Conservation (phyloP, 2,329 filamentous ascomycete genomes). For the Trichophaea hybrida region DNA sequence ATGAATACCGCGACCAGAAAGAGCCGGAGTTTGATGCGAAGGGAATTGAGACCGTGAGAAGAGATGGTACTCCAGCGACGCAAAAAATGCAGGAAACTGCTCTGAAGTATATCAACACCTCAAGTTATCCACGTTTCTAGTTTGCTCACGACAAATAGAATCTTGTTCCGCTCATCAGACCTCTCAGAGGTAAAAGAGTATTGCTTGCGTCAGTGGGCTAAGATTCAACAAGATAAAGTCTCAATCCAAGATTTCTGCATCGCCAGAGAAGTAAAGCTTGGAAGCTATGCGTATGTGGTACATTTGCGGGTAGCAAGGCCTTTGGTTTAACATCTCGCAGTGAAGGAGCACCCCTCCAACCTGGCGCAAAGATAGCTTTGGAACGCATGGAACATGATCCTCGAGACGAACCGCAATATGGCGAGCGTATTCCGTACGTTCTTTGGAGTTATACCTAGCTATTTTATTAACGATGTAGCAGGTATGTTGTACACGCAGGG, state of each 20-base stretch:
- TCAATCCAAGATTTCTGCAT: slow-evolving; percentile 95
- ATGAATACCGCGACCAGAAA: slow-evolving; percentile 59
- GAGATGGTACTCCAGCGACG: slow-evolving; percentile 87
- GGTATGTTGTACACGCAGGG: slow-evolving; percentile 78
- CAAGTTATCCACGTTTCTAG: background rate
- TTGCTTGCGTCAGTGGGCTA: slow-evolving; percentile 77
- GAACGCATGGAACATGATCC: slow-evolving; percentile 76
- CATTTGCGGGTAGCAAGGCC: too few relatives aligned
- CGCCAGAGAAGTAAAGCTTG: slow-evolving; percentile 77
- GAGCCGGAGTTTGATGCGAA: slow-evolving; percentile 92
- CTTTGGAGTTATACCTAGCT: background rate
- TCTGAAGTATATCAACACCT: slow-evolving; percentile 39
- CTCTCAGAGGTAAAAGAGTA: slow-evolving; percentile 77
- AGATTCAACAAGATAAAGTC: slow-evolving; percentile 79
- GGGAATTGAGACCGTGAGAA: slow-evolving; percentile 90
- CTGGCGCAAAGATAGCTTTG: slow-evolving; percentile 77
- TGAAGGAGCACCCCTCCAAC: slow-evolving; percentile 62
- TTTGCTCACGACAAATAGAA: slow-evolving; percentile 23
- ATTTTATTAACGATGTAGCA: background rate
- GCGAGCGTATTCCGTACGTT: slow-evolving; percentile 61
- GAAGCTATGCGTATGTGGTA: slow-evolving; percentile 46
- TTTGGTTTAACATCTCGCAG: slow-evolving; percentile 32
- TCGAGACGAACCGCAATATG: slow-evolving; percentile 79
- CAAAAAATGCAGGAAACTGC: slow-evolving; percentile 94
- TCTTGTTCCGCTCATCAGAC: slow-evolving; percentile 81